These are phyloP conservation scores for Elsinoe necatrix DNA, from an alignment of 2,329 filamentous ascomycete species.

Conservation along the genomic window DNA sequence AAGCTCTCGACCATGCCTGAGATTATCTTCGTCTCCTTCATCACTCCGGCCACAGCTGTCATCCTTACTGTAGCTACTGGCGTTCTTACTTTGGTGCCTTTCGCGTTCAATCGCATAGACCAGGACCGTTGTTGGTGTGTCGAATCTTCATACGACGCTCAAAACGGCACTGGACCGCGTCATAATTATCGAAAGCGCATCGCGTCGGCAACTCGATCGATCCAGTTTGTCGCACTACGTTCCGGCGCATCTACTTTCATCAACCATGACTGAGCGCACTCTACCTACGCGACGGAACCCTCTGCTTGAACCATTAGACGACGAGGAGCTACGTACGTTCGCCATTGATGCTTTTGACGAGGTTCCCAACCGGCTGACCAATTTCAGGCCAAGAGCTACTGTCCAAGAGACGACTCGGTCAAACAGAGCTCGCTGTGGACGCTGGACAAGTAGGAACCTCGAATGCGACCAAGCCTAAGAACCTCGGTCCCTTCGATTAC, in stretches of 20 bases:
- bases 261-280: conserved; percentile 22
- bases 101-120: not conserved
- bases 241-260: not conserved
- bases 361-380: not conserved
- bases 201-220: not conserved
- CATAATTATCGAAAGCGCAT: conserved; percentile 14
- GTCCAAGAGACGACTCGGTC: conserved; percentile 75
- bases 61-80: not conserved
- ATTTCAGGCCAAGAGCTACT: conserved; percentile 52
- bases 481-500: conserved; percentile 84
- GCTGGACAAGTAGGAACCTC: conserved; percentile 62
- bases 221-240: not conserved
- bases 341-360: not conserved
- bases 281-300: conserved; percentile 58
- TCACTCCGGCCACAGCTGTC: not conserved
- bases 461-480: conserved; percentile 63
- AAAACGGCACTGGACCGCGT: conserved; percentile 3
- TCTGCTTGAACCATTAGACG: conserved; percentile 50
- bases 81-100: not conserved
- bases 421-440: conserved; percentile 82
- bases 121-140: not conserved
- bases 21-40: conserved; percentile 1
- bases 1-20: not conserved
- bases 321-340: conserved; percentile 55
- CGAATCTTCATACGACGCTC: not conserved